Conservation (phyloP, 2,329 filamentous ascomycete species). For the Cladophialophora immunda region DNA sequence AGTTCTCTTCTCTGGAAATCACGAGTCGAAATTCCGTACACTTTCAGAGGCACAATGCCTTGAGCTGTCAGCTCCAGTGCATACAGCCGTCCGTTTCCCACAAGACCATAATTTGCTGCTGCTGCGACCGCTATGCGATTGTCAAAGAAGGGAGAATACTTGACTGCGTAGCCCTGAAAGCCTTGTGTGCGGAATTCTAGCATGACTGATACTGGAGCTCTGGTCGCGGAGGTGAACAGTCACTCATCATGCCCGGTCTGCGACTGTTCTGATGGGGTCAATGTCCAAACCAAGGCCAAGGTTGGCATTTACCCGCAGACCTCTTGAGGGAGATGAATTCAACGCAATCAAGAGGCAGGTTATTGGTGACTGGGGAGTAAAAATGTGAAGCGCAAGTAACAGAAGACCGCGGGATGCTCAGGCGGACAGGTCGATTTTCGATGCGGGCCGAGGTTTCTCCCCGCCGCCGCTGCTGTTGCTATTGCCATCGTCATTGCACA, state of each 20-base stretch:
- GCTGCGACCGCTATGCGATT: slow-evolving; percentile 88
- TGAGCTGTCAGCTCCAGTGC: slow-evolving; percentile 82
- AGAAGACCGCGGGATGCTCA: background rate
- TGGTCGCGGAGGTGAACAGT: slow-evolving; percentile 1
- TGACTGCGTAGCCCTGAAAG: slow-evolving; percentile 95
- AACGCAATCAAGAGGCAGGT: background rate
- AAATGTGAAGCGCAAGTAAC: background rate
- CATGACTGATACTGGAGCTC: slow-evolving; percentile 63
- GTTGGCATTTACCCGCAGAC: background rate
- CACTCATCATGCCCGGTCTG: slow-evolving; percentile 23
- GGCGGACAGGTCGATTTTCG: background rate
- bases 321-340: background rate
- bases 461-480: background rate
- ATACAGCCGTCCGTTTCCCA: slow-evolving; percentile 92
- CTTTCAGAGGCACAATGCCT: slow-evolving; percentile 85
- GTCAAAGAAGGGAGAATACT: slow-evolving; percentile 98
- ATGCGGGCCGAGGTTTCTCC: slow-evolving; percentile 1
- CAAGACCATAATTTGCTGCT: slow-evolving; percentile 95
- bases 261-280: background rate
- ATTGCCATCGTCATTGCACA: background rate
- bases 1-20: slow-evolving; percentile 1
- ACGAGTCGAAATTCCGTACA: slow-evolving; percentile 57
- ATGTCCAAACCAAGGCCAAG: background rate
- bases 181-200: slow-evolving; percentile 93
- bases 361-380: background rate